phyloP scores from a whole-genome alignment of 1,284 basidiomycete genomes.

The Cutaneotrichosporon cyanovorans region DNA sequence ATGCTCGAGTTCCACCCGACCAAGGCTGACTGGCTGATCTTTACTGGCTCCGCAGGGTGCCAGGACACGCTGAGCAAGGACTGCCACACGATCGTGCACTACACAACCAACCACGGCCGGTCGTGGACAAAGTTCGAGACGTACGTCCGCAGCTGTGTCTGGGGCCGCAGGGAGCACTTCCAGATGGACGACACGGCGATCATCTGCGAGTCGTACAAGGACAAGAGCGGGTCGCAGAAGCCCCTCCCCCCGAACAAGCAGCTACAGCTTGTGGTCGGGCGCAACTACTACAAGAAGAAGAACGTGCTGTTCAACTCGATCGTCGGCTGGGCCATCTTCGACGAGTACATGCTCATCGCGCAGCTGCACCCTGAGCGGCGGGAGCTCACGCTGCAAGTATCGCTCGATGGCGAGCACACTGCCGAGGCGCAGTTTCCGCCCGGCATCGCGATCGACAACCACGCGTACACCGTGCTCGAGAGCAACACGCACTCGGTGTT shows the following conservation, averaged over 20 bases:
- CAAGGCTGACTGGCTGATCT: constrained; percentile 76
- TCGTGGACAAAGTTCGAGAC: constrained; percentile 69
- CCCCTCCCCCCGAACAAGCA: constrained; percentile 54
- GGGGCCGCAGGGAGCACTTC: constrained; percentile 72
- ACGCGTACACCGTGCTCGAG: constrained; percentile 61
- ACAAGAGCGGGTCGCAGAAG: constrained; percentile 74
- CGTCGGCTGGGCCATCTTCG: constrained; percentile 93
- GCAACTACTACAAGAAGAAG: constrained; percentile 64
- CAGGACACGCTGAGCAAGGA: constrained; percentile 38
- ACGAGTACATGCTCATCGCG: constrained; percentile 89
- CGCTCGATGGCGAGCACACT: constrained; percentile 78
- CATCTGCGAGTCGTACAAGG: constrained; percentile 78
- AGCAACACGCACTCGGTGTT: constrained; percentile 89
- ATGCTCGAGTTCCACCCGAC: constrained; percentile 81
- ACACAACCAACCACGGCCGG: constrained; percentile 68
- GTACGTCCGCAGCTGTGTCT: constrained; percentile 87
- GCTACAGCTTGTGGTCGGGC: constrained; percentile 71
- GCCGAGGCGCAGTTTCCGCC: constrained; percentile 84
- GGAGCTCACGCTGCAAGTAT: constrained; percentile 76
- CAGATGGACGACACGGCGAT: constrained; percentile 78
- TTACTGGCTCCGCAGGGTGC: constrained; percentile 73
- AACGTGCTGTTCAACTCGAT: constrained; percentile 74
- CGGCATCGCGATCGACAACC: constrained; percentile 72
- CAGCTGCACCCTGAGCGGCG: constrained; percentile 54
- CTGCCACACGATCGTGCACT: constrained; percentile 68